These are phyloP conservation scores for Brettanomyces bruxellensis DNA, from an alignment of 805 yeast genomes.

Conservation along the genomic window DNA sequence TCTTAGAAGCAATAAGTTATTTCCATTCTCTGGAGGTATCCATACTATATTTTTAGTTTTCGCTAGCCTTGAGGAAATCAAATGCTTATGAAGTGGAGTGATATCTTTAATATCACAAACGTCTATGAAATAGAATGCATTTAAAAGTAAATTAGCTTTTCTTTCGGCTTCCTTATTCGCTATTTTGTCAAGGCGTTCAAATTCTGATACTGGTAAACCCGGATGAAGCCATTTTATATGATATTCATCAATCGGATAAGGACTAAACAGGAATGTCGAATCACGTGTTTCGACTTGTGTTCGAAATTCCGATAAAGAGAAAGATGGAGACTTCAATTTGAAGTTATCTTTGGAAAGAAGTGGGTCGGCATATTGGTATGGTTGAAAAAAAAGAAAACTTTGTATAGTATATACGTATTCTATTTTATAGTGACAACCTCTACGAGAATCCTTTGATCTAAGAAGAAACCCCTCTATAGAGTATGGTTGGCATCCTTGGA, in stretches of 20 bases:
- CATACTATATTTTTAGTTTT: slow-evolving; percentile 24
- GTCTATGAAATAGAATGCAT: slow-evolving; percentile 56
- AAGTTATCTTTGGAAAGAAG: slow-evolving; percentile 29
- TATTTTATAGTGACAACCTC: slow-evolving; percentile 37
- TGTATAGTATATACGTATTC: slow-evolving; percentile 59
- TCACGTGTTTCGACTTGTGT: slow-evolving; percentile 16
- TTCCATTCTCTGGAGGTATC: slow-evolving; percentile 10
- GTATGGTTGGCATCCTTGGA: slow-evolving; percentile 41
- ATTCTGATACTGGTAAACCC: slow-evolving; percentile 27
- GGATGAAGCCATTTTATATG: slow-evolving; percentile 59
- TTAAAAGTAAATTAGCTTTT: slow-evolving; percentile 42
- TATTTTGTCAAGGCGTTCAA: slow-evolving; percentile 38
- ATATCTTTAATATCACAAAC: slow-evolving; percentile 39
- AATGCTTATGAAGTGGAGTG: slow-evolving; percentile 20
- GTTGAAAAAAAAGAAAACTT: slow-evolving; percentile 49
- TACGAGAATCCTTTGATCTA: slow-evolving; percentile 21
- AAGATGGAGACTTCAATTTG: neutral
- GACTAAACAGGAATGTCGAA: slow-evolving; percentile 34
- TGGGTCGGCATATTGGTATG: slow-evolving; percentile 50
- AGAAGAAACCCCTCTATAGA: slow-evolving; percentile 79
- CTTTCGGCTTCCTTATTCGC: slow-evolving; percentile 66
- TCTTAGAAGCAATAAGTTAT: slow-evolving; percentile 7
- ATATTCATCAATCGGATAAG: slow-evolving; percentile 42
- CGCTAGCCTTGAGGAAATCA: slow-evolving; percentile 18
- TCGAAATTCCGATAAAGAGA: slow-evolving; percentile 11